Base-by-base conservation (phyloP, 768 basidiomycete genomes). In the Crucibulum laeve region DNA sequence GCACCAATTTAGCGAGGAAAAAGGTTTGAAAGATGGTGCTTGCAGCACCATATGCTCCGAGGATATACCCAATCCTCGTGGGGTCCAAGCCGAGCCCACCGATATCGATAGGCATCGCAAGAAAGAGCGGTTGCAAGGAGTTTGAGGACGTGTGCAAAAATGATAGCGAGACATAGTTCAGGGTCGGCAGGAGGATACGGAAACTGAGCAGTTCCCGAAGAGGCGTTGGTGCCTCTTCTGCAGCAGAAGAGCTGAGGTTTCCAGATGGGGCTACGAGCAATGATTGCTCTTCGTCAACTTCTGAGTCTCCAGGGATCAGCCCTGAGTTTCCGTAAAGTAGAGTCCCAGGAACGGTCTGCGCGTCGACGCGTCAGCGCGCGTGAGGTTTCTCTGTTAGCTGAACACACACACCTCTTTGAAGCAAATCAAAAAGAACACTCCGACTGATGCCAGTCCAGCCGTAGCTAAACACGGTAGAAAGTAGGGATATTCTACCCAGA, bases 61-160 rank as follows among this genome's bases (percentile, higher is more conserved):
- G 67, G 26, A 80, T 69, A 34, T 67, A 63, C 7, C 83, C 83
- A 14, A 86, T 81, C 14, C 55, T 47, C 5, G 70, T 64, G 2
- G 82, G 75, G 5, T 70, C 56, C 8, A 84, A 62, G 4, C 74
- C 80, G 19, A 84, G 71, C 0, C 82, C 82, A 11, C 83, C 83
- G 4, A 74, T 66, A 3, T 59, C 58, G 42, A 76, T 58, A 3
- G 82, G 77, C 3, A 79, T 80, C 18, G 79, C 71, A 40, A 73
- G 68, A 60, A 82, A 83, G 17, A 83, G 61, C 0, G 82, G 82
- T 24, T 67, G 63, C 14, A 70, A 44, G 3, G 59, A 56, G 25
- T 56, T 61, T 39, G 57, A 54, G 6, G 63, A 50, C 25, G 63
- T 59, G 45, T 70, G 53, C 3, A 60, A 46, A 7, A 80, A 55